Evolutionary conservation across 805 yeast genomes (phyloP).

Genomic region (Hanseniaspora vineae): DNA sequence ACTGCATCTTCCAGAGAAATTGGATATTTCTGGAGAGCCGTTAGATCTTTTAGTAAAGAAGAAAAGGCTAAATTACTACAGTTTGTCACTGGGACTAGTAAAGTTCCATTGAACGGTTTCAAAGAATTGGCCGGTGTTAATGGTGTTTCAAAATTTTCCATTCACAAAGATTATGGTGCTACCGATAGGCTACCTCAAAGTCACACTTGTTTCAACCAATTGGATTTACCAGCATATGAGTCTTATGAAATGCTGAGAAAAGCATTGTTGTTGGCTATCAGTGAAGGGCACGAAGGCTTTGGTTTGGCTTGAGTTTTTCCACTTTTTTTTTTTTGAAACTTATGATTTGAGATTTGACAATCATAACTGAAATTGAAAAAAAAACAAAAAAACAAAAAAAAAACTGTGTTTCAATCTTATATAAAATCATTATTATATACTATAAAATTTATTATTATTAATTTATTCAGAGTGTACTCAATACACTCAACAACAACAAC

Average conservation of each 20-base stretch:
- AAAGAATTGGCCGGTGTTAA: constrained; percentile 78
- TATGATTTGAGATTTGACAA: too few relatives aligned
- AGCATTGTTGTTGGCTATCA: constrained; percentile 68
- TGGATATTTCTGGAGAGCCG: constrained; percentile 97
- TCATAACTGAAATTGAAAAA: too few relatives aligned
- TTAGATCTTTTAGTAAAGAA: constrained; percentile 82
- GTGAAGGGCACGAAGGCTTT: constrained; percentile 94
- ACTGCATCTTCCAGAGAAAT: constrained; percentile 74
- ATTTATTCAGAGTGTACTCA: too few relatives aligned
- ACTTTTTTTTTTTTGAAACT: not conserved
- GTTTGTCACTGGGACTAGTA: constrained; percentile 94
- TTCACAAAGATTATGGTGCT: constrained; percentile 79
- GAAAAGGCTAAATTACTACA: constrained; percentile 90
- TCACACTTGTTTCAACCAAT: constrained; percentile 93
- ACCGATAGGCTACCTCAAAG: constrained; percentile 85
- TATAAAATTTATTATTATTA: too few relatives aligned
- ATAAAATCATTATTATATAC: too few relatives aligned
- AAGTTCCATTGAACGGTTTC: constrained; percentile 91
- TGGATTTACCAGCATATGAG: constrained; percentile 87
- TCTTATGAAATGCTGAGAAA: constrained; percentile 77
- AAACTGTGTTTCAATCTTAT: too few relatives aligned
- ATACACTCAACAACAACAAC: too few relatives aligned
- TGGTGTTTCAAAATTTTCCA: constrained; percentile 75
- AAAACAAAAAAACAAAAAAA: too few relatives aligned
- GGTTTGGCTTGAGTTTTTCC: constrained; percentile 28